Base-by-base conservation (phyloP, 1,284 basidiomycete species). In the Mycocalia duriaeana region DNA sequence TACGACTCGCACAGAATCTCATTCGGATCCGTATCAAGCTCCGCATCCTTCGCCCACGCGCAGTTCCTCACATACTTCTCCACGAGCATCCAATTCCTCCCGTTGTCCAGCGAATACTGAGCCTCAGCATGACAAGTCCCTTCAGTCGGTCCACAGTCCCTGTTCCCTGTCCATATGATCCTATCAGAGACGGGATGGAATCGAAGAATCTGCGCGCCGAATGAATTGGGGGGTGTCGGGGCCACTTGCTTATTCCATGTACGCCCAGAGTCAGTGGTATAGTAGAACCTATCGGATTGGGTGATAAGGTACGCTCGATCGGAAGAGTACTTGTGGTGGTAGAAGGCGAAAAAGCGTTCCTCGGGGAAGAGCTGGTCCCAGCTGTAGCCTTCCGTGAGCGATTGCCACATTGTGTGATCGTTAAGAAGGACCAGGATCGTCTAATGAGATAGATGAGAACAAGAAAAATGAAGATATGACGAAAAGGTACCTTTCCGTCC, bases 1-100 rank as follows among this genome's bases (percentile, higher is more conserved):
- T 89, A 96, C 4, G 81, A 85, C 72, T 98, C 95, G 76, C 95
- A 99, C 9, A 98, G 66, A 57, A 99, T 96, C 67, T 92, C 85
- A 47, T 80, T 80, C 38, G 84, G 79, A 62, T 98, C 94, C 47
- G 91, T 77, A 52, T 81, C 76, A 47, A 96, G 74, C 52, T 88
- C 76, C 46, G 73, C 71, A 61, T 94, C 93, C 46, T 82, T 75
- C 3, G 89, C 91, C 89, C 94, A 99, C n/a, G 86, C 85, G 61
- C 95, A 99, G 45, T 88, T 90, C 44, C 82, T 75, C 25, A 98
- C 91, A 57, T 98, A 98, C 23, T 77, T 76, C 48, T 97, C 95
- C 42, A 98, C 73, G 40, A 77, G 61, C 7, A 67, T 53, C 94
- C 95, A 99, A 0, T 62, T 64, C 11, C 84, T 73, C 0, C 95